These are phyloP conservation scores for Scorias spongiosa DNA, from an alignment of 2,329 filamentous ascomycete genomes.

Conservation along the genomic window DNA sequence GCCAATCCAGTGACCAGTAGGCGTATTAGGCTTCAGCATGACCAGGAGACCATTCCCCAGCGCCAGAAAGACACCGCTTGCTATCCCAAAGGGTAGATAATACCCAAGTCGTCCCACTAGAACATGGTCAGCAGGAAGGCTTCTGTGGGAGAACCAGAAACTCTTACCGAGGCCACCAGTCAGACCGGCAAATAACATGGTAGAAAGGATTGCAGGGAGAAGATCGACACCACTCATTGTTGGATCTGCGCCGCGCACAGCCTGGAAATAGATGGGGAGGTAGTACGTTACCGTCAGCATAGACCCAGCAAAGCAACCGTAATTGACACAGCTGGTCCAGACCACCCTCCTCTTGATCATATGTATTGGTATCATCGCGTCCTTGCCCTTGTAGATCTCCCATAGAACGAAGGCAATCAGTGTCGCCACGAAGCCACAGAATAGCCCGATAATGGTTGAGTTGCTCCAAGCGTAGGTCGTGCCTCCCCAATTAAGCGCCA, in stretches of 20 bases:
- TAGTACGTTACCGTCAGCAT: slow-evolving; percentile 27
- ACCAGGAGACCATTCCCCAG: slow-evolving; percentile 29
- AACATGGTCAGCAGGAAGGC: background rate
- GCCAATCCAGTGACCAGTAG: slow-evolving; percentile 29
- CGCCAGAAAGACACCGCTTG: slow-evolving; percentile 23
- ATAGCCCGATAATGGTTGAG: slow-evolving; percentile 27
- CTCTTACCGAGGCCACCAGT: background rate
- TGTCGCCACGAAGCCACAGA: slow-evolving; percentile 20
- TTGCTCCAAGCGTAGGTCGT: slow-evolving; percentile 25
- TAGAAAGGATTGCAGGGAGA: slow-evolving; percentile 24
- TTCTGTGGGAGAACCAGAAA: background rate
- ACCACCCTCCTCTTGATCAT: slow-evolving; percentile 24
- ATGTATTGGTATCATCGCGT: slow-evolving; percentile 27
- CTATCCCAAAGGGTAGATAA: slow-evolving; percentile 5
- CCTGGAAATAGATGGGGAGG: slow-evolving; percentile 33
- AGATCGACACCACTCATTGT: slow-evolving; percentile 32
- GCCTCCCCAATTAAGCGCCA: slow-evolving; percentile 33
- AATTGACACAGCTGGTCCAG: slow-evolving; percentile 19
- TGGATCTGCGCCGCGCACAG: slow-evolving; percentile 30
- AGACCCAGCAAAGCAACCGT: slow-evolving; percentile 19
- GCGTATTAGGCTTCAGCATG: slow-evolving; percentile 24
- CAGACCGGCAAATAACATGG: background rate
- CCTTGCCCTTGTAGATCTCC: slow-evolving; percentile 24
- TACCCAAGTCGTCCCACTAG: background rate
- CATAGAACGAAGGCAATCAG: slow-evolving; percentile 29